Evolutionary conservation across 495 filamentous ascomycete species (phyloP).

Genomic region (Emericellopsis terricola): DNA sequence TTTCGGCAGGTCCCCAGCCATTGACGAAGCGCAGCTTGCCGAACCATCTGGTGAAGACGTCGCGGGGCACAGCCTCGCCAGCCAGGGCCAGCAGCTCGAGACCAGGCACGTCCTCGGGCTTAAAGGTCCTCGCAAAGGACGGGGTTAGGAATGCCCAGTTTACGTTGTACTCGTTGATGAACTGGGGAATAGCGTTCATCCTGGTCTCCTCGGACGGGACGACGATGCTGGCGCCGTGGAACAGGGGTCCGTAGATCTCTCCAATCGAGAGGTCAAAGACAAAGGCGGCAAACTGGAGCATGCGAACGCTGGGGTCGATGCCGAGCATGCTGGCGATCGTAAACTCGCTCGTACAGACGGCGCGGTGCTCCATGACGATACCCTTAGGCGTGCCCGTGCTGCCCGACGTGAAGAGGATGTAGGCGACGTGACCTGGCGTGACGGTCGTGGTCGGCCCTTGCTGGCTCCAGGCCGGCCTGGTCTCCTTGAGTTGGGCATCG

Average conservation of each 20-base stretch:
- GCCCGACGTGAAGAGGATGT: slow-evolving; percentile 35
- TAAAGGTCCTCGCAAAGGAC: slow-evolving; percentile 22
- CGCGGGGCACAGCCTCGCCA: slow-evolving; percentile 15
- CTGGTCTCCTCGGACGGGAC: slow-evolving; percentile 24
- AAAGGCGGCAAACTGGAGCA: slow-evolving; percentile 52
- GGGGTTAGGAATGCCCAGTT: slow-evolving; percentile 33
- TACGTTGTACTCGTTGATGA: slow-evolving; percentile 26
- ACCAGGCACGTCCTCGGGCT: slow-evolving; percentile 19
- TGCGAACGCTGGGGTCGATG: slow-evolving; percentile 18
- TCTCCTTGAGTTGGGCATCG: no score
- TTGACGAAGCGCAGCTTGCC: slow-evolving; percentile 13
- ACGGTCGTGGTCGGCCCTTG: slow-evolving; percentile 20
- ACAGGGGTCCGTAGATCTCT: slow-evolving; percentile 49
- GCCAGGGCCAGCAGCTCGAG: slow-evolving; percentile 23
- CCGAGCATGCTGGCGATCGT: slow-evolving; percentile 22
- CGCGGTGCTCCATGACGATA: slow-evolving; percentile 21
- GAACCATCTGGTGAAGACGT: slow-evolving; percentile 6
- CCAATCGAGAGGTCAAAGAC: slow-evolving; percentile 49
- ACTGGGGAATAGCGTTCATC: slow-evolving; percentile 15
- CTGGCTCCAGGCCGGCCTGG: neutral
- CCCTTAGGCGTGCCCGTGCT: slow-evolving; percentile 32
- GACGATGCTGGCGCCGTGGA: slow-evolving; percentile 31
- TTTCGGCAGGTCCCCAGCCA: slow-evolving; percentile 14
- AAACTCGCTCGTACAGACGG: slow-evolving; percentile 11
- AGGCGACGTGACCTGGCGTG: slow-evolving; percentile 21